Conservation (phyloP, 495 filamentous ascomycete genomes). For the Aspergillus taichungensis region DNA sequence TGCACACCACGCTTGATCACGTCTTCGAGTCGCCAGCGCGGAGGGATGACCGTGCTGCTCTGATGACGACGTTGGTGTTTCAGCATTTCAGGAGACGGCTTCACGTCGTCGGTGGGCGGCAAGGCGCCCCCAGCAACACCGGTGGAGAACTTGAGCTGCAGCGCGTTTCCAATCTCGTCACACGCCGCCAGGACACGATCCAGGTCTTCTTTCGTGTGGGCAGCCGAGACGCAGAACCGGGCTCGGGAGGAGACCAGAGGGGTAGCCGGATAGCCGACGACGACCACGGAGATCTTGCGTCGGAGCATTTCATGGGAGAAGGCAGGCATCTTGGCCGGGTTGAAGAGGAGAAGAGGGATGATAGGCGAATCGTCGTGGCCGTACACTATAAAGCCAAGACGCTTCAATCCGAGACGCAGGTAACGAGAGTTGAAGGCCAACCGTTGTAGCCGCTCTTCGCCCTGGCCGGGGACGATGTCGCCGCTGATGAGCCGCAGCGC, state of each 20-base stretch:
- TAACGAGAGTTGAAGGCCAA: conserved; percentile 98
- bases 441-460: conserved; percentile 89
- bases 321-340: conserved; percentile 94
- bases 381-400: conserved; percentile 92
- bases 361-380: conserved; percentile 98
- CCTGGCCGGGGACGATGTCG: conserved; percentile 80
- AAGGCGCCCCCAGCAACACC: conserved; percentile 83
- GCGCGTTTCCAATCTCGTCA: conserved; percentile 82
- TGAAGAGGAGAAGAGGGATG: conserved; percentile 87
- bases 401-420: conserved; percentile 90
- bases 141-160: conserved; percentile 93
- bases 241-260: conserved; percentile 89
- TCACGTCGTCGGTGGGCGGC: conserved; percentile 59
- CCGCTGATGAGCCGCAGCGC: conserved; percentile 82
- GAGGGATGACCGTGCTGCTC: conserved; percentile 47
- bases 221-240: conserved; percentile 89
- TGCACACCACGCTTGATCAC: conserved; percentile 69
- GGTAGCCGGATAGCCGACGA: conserved; percentile 97
- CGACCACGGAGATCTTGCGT: conserved; percentile 96
- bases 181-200: conserved; percentile 85
- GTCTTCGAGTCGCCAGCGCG: conserved; percentile 75
- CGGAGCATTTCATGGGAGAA: conserved; percentile 98
- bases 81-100: conserved; percentile 62
- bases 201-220: conserved; percentile 96
- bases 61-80: conserved; percentile 46